Conservation (phyloP, 257 asterid species). For the Solanum tarijense region DNA sequence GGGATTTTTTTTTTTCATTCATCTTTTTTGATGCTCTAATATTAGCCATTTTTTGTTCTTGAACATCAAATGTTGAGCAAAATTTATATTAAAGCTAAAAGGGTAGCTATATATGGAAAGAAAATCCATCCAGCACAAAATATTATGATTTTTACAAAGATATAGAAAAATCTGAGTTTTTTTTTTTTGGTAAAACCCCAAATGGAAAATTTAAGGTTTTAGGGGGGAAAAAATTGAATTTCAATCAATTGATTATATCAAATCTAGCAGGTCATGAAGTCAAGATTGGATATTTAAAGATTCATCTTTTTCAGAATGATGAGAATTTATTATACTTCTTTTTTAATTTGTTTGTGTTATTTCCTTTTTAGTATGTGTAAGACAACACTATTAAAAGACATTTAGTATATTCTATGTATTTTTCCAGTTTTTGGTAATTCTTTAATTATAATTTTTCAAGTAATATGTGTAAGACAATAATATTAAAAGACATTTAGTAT, state of each 20-base stretch:
- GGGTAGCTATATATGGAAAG: slow-evolving; percentile 16
- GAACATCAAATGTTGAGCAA: slow-evolving; percentile 28
- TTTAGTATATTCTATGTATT: too few species aligned
- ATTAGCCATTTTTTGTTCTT: slow-evolving; percentile 31
- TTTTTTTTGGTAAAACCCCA: background rate
- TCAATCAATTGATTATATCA: background rate
- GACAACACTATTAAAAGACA: too few species aligned
- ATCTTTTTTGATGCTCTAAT: slow-evolving; percentile 29
- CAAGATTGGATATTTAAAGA: background rate
- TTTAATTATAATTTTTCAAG: too few species aligned
- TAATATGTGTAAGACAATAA: too few species aligned
- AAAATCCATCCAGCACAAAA: slow-evolving; percentile 19
- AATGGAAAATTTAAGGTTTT: background rate
- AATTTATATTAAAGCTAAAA: slow-evolving; percentile 17
- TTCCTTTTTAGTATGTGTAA: too few species aligned
- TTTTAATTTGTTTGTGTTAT: too few species aligned
- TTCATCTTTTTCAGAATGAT: background rate
- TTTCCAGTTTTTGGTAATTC: too few species aligned
- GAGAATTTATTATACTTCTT: background rate
- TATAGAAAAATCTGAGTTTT: slow-evolving; percentile 23
- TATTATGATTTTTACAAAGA: slow-evolving; percentile 14
- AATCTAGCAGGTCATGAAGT: background rate
- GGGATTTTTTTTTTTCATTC: slow-evolving; percentile 65
- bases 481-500: too few species aligned
- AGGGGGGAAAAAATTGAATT: background rate